Percentiles rank a stretch among this genome's conserved stretches.
These are phyloP conservation scores for Aspergillus sp. DNA, from an alignment of 2,329 filamentous ascomycete genomes.

Conservation along the genomic window DNA sequence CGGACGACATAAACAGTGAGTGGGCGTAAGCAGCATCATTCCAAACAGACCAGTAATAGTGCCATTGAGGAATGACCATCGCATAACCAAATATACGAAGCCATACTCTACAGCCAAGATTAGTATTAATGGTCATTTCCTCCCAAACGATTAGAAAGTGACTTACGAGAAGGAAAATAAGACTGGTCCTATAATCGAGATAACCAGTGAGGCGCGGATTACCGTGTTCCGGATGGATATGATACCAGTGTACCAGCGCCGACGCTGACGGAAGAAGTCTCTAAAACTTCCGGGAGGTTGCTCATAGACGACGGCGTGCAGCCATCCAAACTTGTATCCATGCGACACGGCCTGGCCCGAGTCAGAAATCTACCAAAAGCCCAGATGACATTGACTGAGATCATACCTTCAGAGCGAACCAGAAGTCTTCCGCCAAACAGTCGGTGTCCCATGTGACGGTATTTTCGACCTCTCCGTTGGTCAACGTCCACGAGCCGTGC, in stretches of 20 bases:
- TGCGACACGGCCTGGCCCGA: slow-evolving; percentile 5
- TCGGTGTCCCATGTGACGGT: slow-evolving; percentile 11
- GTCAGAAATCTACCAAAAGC: neutral
- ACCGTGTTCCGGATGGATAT: neutral
- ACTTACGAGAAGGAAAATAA: neutral
- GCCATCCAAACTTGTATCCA: slow-evolving; percentile 12
- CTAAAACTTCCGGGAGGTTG: slow-evolving; percentile 6
- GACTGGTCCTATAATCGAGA: neutral
- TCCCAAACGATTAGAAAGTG: no score
- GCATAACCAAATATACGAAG: no score
- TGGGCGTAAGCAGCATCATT: neutral
- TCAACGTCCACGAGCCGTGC: slow-evolving; percentile 9
- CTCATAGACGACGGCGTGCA: slow-evolving; percentile 9
- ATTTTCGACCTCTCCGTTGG: slow-evolving; percentile 12
- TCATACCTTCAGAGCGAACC: slow-evolving; percentile 11
- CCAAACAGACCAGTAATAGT: no score
- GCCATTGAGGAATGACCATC: no score
- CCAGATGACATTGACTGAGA: neutral
- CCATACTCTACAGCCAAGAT: no score
- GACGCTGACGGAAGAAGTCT: slow-evolving; percentile 9
- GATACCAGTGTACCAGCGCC: slow-evolving; percentile 11
- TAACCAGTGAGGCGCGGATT: slow-evolving; percentile 1
- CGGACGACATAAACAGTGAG: neutral
- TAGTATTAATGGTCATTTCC: no score
- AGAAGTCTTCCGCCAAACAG: slow-evolving; percentile 10